Percentiles rank a stretch among this genome's conserved stretches.
Conservation (phyloP, 257 asterid genomes). For the Agastache rugosa region DNA sequence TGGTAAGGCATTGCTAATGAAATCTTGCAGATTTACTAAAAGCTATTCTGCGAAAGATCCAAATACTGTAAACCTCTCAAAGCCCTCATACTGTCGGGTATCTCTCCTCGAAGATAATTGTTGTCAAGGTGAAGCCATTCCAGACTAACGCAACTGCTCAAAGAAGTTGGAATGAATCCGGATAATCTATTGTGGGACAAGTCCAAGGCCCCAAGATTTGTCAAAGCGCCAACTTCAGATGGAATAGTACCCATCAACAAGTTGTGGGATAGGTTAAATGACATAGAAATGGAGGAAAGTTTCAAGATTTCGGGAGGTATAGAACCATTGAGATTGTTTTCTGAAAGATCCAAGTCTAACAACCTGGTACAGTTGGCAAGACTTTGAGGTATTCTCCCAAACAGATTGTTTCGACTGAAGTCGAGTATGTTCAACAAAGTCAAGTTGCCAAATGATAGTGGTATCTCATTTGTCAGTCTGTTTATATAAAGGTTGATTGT, state of each 20-base stretch:
- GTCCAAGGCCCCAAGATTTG: not conserved
- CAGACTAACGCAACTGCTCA: conserved; percentile 29
- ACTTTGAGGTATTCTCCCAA: conserved; percentile 3
- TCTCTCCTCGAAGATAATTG: conserved; percentile 36
- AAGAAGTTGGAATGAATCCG: not conserved
- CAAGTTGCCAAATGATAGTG: not conserved
- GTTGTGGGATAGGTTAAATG: conserved; percentile 29
- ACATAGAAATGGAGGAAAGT: conserved; percentile 28
- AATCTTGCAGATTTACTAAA: not conserved
- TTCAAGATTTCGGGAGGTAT: conserved; percentile 19
- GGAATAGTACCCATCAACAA: conserved; percentile 25
- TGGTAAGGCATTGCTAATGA: not conserved
- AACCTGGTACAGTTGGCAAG: conserved; percentile 29
- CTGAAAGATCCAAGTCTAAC: not conserved
- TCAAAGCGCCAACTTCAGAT: conserved; percentile 30
- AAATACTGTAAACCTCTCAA: conserved; percentile 26
- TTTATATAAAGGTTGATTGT: too few species aligned
- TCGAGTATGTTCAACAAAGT: not conserved
- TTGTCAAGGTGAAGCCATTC: not conserved
- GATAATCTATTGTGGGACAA: not conserved
- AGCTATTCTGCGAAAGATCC: too few species aligned
- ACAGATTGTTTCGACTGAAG: not conserved
- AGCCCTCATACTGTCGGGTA: conserved; percentile 33
- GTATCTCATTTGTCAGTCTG: not conserved
- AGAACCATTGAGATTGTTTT: conserved; percentile 22